These are phyloP conservation scores for Pichia nanzhaoensis DNA, from an alignment of 805 yeast species.

Conservation along the genomic window DNA sequence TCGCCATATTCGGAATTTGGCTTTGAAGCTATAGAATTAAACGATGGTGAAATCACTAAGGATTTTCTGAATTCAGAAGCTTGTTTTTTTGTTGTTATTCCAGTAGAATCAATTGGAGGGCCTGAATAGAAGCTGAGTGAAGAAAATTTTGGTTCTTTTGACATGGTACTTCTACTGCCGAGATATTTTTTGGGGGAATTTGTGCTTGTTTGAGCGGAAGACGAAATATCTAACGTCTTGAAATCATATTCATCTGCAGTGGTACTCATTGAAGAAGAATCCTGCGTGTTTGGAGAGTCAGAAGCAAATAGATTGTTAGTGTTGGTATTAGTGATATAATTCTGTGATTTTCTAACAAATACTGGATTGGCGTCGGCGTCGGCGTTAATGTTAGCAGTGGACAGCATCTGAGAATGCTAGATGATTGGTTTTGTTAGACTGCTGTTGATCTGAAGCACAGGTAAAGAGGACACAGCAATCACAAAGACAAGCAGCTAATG, in stretches of 20 bases:
- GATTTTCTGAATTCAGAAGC: slow-evolving; percentile 29
- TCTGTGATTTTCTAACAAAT: neutral
- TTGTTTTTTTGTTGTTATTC: slow-evolving; percentile 16
- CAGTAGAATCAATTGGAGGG: slow-evolving; percentile 18
- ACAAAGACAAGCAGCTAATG: too few relatives aligned
- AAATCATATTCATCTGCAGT: slow-evolving; percentile 32
- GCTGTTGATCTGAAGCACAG: too few relatives aligned
- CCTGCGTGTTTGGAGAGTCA: slow-evolving; percentile 5
- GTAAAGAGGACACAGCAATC: too few relatives aligned
- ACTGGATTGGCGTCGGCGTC: too few relatives aligned
- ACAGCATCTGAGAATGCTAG: too few relatives aligned
- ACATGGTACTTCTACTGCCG: neutral
- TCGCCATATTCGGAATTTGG: neutral
- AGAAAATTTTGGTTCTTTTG: slow-evolving; percentile 14
- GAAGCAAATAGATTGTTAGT: neutral
- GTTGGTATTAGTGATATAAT: neutral
- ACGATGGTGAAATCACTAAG: slow-evolving; percentile 29
- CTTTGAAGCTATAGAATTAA: slow-evolving; percentile 20
- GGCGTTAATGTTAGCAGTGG: too few relatives aligned
- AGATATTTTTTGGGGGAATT: slow-evolving; percentile 20
- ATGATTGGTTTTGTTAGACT: too few relatives aligned
- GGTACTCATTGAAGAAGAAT: slow-evolving; percentile 29
- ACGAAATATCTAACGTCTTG: slow-evolving; percentile 27
- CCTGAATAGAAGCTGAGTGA: slow-evolving; percentile 24
- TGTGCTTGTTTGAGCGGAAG: slow-evolving; percentile 34